phyloP scores from a whole-genome alignment of 345 rosid genomes.

The Gynandropsis gynandra region DNA sequence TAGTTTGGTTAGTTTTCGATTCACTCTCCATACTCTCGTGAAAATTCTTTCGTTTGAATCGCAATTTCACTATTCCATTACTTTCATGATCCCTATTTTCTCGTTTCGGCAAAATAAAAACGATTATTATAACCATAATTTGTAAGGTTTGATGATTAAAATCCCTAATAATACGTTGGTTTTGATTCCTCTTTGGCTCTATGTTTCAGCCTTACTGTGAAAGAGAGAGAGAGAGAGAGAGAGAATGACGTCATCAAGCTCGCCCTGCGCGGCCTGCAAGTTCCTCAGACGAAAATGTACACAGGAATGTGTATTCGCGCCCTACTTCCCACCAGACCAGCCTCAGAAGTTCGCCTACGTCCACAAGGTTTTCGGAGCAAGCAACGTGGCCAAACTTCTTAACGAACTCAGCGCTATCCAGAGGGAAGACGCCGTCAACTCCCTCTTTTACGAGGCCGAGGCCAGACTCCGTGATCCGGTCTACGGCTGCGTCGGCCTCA shows the following conservation, averaged over 20 bases:
- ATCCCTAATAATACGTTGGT: not conserved
- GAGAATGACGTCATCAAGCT: constrained; percentile 29
- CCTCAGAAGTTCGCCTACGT: constrained; percentile 35
- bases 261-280: constrained; percentile 64
- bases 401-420: constrained; percentile 38
- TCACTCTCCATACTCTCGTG: not conserved
- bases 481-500: constrained; percentile 76
- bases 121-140: not conserved
- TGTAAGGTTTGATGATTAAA: not conserved
- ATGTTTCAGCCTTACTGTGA: too few relatives aligned
- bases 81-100: constrained; percentile 29
- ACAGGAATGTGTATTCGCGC: constrained; percentile 46
- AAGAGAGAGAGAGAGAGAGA: not conserved
- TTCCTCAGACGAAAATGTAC: constrained; percentile 52
- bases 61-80: constrained; percentile 1
- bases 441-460: constrained; percentile 64
- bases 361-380: constrained; percentile 47
- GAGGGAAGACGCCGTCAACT: constrained; percentile 67
- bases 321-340: constrained; percentile 49
- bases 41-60: not conserved
- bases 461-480: constrained; percentile 75
- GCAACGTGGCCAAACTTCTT: constrained; percentile 58
- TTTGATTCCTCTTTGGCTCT: not conserved
- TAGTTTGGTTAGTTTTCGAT: not conserved
- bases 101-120: not conserved